These are phyloP conservation scores for Aphanocladium album DNA, from an alignment of 2,329 filamentous ascomycete genomes.

Conservation along the genomic window DNA sequence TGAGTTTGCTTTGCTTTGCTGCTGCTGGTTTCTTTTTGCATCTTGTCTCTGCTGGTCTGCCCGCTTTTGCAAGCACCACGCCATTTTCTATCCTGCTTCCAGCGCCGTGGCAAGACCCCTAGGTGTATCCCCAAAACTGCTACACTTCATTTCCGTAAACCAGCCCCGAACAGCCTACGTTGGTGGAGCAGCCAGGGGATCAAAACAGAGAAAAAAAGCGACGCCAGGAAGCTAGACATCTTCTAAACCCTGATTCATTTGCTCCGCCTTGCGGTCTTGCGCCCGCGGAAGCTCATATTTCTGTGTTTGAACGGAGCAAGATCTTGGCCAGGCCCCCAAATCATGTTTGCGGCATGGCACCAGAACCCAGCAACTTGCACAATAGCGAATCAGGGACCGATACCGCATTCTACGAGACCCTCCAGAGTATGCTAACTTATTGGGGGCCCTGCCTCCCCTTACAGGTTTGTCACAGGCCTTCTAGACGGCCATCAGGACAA, in stretches of 20 bases:
- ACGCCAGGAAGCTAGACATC: background rate
- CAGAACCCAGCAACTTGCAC: background rate
- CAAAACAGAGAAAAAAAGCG: background rate
- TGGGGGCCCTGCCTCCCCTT: background rate
- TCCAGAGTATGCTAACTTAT: conserved; percentile 8
- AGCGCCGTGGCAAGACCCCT: background rate
- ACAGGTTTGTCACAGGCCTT: conserved; percentile 73
- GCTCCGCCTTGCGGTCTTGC: no score
- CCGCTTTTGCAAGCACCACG: background rate
- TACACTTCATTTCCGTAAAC: background rate
- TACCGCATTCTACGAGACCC: background rate
- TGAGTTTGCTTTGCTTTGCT: conserved; percentile 33
- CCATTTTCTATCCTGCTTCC: background rate
- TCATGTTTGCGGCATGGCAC: background rate
- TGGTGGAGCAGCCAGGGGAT: background rate
- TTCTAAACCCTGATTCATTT: background rate
- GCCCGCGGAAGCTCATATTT: background rate
- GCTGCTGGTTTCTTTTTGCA: conserved; percentile 3
- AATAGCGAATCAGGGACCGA: background rate
- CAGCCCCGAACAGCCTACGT: background rate
- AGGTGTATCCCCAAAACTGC: background rate
- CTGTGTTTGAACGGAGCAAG: background rate
- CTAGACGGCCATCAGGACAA: conserved; percentile 68
- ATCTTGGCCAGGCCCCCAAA: background rate
- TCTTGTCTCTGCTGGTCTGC: conserved; percentile 4